Evolutionary conservation across 192 early-diverging fungal genomes (phyloP), one percentile per base, ranked within the genome.

Genomic region (Coemansia sp.): DNA sequence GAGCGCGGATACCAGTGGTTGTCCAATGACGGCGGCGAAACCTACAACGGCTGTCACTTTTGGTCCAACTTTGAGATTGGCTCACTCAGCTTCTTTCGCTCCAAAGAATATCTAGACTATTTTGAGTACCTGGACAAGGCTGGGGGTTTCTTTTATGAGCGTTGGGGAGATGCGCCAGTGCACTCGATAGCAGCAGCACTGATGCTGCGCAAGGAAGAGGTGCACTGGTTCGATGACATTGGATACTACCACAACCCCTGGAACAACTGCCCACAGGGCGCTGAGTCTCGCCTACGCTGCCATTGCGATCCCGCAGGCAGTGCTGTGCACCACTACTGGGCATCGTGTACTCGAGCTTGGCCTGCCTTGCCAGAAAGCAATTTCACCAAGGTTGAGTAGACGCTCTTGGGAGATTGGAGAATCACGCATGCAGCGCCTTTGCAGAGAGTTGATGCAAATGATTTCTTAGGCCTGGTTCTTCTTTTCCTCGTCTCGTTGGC

Each of bases 21-120:
- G 21, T 85, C 87, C 1, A 50, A 56, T 25, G 59, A 66, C 32
- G 44, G 51, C 50, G 79, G 74, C 51, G 38, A 41, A 18, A 86
- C 81, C 5, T 93, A 91, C 68, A 93, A 92, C 63, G 74, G 74
- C 49, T 93, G 92, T 65, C 90, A 95, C 72, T 94, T 92, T 62
- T 93, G 93, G 93, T 87, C 88, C 54, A 95, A 94, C 68, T 93
- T 95, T 72, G 92, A 95, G 79, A 94, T 95, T 59, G 91, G 82
- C 27, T 77, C 87, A 58, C 65, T 91, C 24, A 72, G 82, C 22
- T 76, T 91, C 50, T 90, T 87, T 82, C 69, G 89, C 56, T 84
- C 83, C n/a, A 74, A 81, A 31, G 86, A 82, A 19, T 94, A 92
- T 57, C 62, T 83, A 16, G 82, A 80, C 27, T 89, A 82, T 31